Percentiles rank a stretch among this genome's conserved stretches.
phyloP scores from a whole-genome alignment of 768 basidiomycete genomes.

The Suillus fuscotomentosus region DNA sequence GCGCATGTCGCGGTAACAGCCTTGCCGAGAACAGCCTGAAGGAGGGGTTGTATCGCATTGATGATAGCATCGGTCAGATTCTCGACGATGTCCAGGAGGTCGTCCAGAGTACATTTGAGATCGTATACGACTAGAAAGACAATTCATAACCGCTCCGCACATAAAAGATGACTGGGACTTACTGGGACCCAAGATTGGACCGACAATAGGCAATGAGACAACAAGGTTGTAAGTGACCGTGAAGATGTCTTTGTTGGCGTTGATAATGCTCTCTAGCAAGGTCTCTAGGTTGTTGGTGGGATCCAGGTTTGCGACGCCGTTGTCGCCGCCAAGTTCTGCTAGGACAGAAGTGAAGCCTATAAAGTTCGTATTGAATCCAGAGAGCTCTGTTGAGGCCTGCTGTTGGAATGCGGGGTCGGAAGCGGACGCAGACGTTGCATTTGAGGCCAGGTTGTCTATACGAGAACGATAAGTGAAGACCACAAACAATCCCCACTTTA shows the following conservation, averaged over 20 bases:
- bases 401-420: conserved; percentile 37
- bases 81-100: conserved; percentile 46
- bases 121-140: conserved; percentile 48
- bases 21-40: conserved; percentile 25
- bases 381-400: conserved; percentile 35
- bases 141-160: conserved; percentile 4
- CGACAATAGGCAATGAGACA: conserved; percentile 42
- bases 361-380: conserved; percentile 32
- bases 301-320: conserved; percentile 55
- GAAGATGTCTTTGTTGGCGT: conserved; percentile 48
- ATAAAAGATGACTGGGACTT: conserved; percentile 22
- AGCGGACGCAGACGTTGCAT: conserved; percentile 26
- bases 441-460: conserved; percentile 34
- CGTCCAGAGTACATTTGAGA: conserved; percentile 60
- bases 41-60: conserved; percentile 38
- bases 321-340: conserved; percentile 33
- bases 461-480: not conserved
- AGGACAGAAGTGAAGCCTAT: conserved; percentile 30
- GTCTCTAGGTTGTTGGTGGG: conserved; percentile 41
- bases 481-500: not conserved
- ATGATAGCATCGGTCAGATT: conserved; percentile 47
- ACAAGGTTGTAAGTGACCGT: conserved; percentile 30
- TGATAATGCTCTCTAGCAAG: conserved; percentile 47
- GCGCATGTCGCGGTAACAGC: conserved; percentile 23
- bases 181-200: conserved; percentile 56